Percentiles rank a stretch among this genome's conserved stretches.
phyloP scores from a whole-genome alignment of 192 early-diverging fungal genomes.

The Backusella circina region DNA sequence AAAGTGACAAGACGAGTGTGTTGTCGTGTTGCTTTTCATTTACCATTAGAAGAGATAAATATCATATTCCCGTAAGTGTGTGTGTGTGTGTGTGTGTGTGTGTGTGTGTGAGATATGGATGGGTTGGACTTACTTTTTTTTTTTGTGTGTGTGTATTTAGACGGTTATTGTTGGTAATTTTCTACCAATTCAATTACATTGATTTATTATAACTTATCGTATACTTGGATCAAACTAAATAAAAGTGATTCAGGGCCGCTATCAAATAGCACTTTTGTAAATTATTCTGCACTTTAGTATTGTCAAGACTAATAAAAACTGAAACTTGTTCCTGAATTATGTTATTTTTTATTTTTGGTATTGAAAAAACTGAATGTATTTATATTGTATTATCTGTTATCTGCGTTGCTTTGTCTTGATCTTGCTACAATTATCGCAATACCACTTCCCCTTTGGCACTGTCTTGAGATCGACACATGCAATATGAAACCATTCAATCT shows the following conservation, averaged over 20 bases:
- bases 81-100: neutral
- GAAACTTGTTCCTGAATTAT: too few relatives aligned
- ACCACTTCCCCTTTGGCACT: conserved; percentile 94
- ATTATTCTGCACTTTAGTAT: too few relatives aligned
- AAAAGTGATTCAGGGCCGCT: too few relatives aligned
- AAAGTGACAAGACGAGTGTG: conserved; percentile 44
- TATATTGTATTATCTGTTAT: neutral
- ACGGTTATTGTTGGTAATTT: conserved; percentile 70
- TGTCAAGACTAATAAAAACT: too few relatives aligned
- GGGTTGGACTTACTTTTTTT: neutral
- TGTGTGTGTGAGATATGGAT: too few relatives aligned
- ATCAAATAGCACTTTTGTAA: too few relatives aligned
- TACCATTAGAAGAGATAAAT: conserved; percentile 91
- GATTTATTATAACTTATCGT: neutral
- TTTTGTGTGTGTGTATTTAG: conserved; percentile 5
- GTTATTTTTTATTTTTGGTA: too few relatives aligned
- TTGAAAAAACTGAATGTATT: too few relatives aligned
- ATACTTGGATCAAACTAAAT: neutral
- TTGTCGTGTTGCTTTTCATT: conserved; percentile 92
- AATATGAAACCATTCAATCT: conserved; percentile 98
- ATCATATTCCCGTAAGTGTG: conserved; percentile 62
- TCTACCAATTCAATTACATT: conserved; percentile 52
- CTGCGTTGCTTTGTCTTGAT: neutral
- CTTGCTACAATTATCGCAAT: conserved; percentile 73
- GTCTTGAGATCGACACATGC: conserved; percentile 85